Conservation (phyloP, 148 eudicot genomes). For the Camellia lanceoleosa region DNA sequence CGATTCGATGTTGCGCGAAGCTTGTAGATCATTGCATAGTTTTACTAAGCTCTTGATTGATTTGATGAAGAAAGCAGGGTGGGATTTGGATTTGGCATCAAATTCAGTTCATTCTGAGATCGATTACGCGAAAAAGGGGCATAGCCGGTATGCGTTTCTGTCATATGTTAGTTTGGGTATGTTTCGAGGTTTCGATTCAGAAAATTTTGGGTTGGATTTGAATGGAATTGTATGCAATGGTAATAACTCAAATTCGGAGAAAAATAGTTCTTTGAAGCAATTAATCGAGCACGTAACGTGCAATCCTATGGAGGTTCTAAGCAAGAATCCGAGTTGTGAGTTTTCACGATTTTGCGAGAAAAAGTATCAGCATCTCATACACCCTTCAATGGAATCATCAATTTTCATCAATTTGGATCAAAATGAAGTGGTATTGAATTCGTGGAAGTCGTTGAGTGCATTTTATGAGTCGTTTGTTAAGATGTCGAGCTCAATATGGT, state of each 20-base stretch:
- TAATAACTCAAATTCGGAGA: constrained; percentile 17
- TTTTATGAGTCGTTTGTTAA: constrained; percentile 77
- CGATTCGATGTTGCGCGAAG: constrained; percentile 61
- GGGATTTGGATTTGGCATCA: constrained; percentile 88
- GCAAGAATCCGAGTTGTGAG: constrained; percentile 49
- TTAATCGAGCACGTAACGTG: constrained; percentile 59
- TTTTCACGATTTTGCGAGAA: constrained; percentile 74
- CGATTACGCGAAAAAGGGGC: constrained; percentile 58
- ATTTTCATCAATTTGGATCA: constrained; percentile 59
- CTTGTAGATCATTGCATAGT: constrained; percentile 43
- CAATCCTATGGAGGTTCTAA: constrained; percentile 68
- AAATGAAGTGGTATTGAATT: constrained; percentile 56
- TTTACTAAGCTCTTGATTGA: constrained; percentile 71
- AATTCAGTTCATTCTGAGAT: constrained; percentile 54
- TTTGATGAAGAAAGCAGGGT: constrained; percentile 72
- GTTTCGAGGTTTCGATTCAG: constrained; percentile 73
- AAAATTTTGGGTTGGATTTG: constrained; percentile 45
- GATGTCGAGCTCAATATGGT: constrained; percentile 90
- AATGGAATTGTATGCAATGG: constrained; percentile 27
- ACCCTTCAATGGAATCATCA: constrained; percentile 82
- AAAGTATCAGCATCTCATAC: constrained; percentile 78
- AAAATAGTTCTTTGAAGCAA: constrained; percentile 36
- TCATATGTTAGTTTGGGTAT: constrained; percentile 75
- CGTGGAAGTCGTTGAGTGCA: constrained; percentile 74
- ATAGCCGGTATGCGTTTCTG: constrained; percentile 64